phyloP scores from a whole-genome alignment of 306 rosid species.

The Corylus americana region DNA sequence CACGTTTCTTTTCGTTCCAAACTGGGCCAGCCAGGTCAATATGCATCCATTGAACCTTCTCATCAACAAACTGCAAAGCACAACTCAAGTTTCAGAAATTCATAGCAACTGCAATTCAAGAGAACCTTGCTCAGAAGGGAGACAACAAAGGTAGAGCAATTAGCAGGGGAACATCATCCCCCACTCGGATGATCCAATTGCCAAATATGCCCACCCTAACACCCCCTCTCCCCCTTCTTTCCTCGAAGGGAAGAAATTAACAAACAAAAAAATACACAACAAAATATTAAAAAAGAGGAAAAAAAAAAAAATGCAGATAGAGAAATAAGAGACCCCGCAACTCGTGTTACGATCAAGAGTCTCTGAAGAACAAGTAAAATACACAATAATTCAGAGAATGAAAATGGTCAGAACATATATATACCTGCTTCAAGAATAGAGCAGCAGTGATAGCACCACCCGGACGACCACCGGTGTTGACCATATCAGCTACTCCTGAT shows the following conservation, averaged over 20 bases:
- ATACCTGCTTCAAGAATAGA: slow-evolving; percentile 89
- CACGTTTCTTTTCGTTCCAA: slow-evolving; percentile 70
- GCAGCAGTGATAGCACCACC: slow-evolving; percentile 96
- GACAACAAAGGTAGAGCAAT: not conserved
- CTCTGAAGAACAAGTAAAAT: not conserved
- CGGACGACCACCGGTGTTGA: slow-evolving; percentile 79
- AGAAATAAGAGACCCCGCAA: not conserved
- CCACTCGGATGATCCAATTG: no score
- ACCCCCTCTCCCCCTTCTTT: not conserved
- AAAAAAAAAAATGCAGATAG: not conserved
- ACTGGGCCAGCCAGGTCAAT: slow-evolving; percentile 96
- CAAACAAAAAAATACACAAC: not conserved
- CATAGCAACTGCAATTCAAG: not conserved
- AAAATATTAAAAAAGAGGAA: not conserved
- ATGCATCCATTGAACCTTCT: slow-evolving; percentile 96
- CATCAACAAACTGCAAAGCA: slow-evolving; percentile 84
- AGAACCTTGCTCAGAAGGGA: not conserved
- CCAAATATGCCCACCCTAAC: not conserved
- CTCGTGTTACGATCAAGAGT: not conserved
- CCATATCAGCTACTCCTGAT: slow-evolving; percentile 96
- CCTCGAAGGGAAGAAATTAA: no score
- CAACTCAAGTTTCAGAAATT: slow-evolving; percentile 25
- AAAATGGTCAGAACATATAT: slow-evolving; percentile 22
- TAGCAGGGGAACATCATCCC: not conserved
- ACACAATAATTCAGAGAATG: not conserved